Evolutionary conservation across 116 monocot species (phyloP).

Genomic region (Papilionanthe hybrid): DNA sequence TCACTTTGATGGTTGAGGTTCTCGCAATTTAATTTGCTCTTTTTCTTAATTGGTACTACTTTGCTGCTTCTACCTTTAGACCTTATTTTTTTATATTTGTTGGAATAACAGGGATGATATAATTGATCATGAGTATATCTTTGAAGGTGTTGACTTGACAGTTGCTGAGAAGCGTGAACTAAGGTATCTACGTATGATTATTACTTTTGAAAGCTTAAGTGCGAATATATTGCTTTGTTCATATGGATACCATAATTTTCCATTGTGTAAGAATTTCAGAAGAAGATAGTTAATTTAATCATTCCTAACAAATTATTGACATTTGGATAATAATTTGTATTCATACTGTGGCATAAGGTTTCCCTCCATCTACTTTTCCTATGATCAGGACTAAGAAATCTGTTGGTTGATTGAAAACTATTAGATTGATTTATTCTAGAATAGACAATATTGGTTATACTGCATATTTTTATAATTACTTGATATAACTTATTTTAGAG

Average conservation of each 20-base stretch:
- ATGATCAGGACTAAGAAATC: not conserved
- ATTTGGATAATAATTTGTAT: not conserved
- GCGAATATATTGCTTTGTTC: not conserved
- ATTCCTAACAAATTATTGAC: not conserved
- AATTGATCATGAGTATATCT: conserved; percentile 80
- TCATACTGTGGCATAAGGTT: not conserved
- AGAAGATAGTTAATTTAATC: not conserved
- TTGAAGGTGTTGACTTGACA: conserved; percentile 65
- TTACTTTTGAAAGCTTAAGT: not conserved
- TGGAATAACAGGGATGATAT: conserved; percentile 70
- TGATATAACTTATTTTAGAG: not conserved
- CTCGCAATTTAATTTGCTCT: not conserved
- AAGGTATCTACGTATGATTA: conserved; percentile 34
- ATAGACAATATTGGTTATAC: not conserved
- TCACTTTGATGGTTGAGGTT: conserved; percentile 4
- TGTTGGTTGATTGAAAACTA: not conserved
- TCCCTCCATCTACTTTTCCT: not conserved
- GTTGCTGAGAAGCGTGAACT: conserved; percentile 68
- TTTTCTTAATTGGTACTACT: not conserved
- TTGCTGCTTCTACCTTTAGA: conserved; percentile 7
- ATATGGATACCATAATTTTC: not conserved
- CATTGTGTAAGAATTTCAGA: not conserved
- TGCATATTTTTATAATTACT: not conserved
- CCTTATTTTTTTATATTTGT: not conserved
- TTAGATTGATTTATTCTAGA: not conserved